Evolutionary conservation across 805 yeast species (phyloP).

Genomic region (Saturnispora ahearnii): DNA sequence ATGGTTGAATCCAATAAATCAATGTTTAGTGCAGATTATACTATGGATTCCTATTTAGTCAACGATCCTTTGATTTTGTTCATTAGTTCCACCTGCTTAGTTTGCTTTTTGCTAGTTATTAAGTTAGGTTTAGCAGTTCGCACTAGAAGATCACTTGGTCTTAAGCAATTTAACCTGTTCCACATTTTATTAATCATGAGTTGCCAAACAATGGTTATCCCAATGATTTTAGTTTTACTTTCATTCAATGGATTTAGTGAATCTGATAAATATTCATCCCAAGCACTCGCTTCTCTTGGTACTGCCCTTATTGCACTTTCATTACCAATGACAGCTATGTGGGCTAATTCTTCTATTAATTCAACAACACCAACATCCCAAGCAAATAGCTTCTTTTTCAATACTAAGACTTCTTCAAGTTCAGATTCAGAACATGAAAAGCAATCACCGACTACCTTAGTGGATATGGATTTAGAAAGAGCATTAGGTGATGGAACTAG

Average conservation of each 20-base stretch:
- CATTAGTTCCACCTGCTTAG: constrained; percentile 56
- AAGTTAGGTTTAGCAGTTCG: constrained; percentile 64
- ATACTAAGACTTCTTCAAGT: constrained; percentile 8
- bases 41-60: constrained; percentile 30
- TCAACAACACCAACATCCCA: constrained; percentile 34
- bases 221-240: constrained; percentile 57
- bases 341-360: constrained; percentile 71
- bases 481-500: neutral
- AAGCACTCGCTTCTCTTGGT: constrained; percentile 43
- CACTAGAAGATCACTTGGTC: constrained; percentile 67
- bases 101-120: constrained; percentile 49
- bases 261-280: constrained; percentile 18
- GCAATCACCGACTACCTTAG: constrained; percentile 12
- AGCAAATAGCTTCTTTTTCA: constrained; percentile 17
- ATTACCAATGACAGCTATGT: constrained; percentile 75
- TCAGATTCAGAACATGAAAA: constrained; percentile 10
- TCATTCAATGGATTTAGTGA: constrained; percentile 27
- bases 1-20: constrained; percentile 37
- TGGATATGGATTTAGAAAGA: constrained; percentile 6
- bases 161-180: constrained; percentile 72
- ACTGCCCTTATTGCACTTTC: constrained; percentile 58
- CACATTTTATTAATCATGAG: constrained; percentile 77
- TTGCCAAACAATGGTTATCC: constrained; percentile 71
- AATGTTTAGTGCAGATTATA: constrained; percentile 16
- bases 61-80: constrained; percentile 55